Percentiles rank a stretch among this genome's conserved stretches.
These are phyloP conservation scores for Paraurostyla sp. DNA, from an alignment of 73 alveolate species.

Conservation along the genomic window DNA sequence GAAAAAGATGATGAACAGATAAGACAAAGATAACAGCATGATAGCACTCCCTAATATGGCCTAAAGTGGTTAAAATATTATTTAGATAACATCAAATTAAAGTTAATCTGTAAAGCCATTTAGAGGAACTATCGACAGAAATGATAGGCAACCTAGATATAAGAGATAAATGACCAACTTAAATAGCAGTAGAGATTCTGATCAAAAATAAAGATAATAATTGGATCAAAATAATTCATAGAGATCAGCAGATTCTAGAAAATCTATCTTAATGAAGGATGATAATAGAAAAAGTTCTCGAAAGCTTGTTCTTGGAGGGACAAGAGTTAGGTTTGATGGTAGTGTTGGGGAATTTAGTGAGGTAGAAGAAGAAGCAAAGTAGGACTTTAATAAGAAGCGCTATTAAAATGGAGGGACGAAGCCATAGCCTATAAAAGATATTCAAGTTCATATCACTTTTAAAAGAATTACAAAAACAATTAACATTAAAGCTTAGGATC, in stretches of 20 bases:
- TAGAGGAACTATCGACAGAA: not conserved
- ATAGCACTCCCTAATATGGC: too few species aligned
- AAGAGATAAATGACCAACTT: not conserved
- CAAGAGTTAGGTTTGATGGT: constrained; percentile 30
- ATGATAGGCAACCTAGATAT: not conserved
- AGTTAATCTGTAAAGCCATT: not conserved
- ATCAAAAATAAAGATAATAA: not conserved
- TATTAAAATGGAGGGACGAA: constrained; percentile 30
- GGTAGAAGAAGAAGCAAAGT: constrained; percentile 34
- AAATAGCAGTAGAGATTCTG: constrained; percentile 33
- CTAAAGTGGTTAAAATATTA: too few species aligned
- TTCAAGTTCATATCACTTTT: constrained; percentile 15
- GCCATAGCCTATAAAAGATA: constrained; percentile 16
- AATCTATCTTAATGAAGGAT: constrained; percentile 1
- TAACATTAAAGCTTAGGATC: constrained; percentile 13
- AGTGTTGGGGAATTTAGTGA: constrained; percentile 37
- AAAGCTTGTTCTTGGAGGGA: constrained; percentile 2
- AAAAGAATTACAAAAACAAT: constrained; percentile 34
- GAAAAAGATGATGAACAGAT: too few species aligned
- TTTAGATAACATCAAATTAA: not conserved
- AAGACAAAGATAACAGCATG: too few species aligned
- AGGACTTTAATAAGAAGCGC: not conserved
- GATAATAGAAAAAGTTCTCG: constrained; percentile 34
- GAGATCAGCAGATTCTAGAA: constrained; percentile 11
- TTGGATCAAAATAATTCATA: not conserved